phyloP scores from a whole-genome alignment of 371 early-diverging fungal genomes.

The Rhizopus sp. region DNA sequence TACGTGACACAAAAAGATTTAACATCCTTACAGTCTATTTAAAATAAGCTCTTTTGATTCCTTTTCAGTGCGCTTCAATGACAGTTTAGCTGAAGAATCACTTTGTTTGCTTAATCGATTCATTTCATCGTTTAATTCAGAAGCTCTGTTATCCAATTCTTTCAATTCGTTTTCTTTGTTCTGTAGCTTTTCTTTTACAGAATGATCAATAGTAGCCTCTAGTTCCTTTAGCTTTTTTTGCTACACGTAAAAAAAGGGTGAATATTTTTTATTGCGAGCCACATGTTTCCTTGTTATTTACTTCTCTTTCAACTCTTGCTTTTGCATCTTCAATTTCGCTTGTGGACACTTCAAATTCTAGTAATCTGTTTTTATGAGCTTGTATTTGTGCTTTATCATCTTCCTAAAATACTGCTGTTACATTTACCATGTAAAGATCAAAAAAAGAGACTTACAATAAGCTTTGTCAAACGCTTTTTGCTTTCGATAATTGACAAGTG shows the following conservation, averaged over 20 bases:
- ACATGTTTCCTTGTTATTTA: slow-evolving; percentile 1
- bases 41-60: slow-evolving; percentile 37
- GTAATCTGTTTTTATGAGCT: slow-evolving; percentile 1
- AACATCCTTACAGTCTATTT: slow-evolving; percentile 20
- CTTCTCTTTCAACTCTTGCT: slow-evolving; percentile 10
- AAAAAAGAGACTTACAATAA: slow-evolving; percentile 12
- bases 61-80: slow-evolving; percentile 49
- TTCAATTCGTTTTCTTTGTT: slow-evolving; percentile 29
- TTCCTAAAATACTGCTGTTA: slow-evolving; percentile 2
- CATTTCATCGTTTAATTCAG: slow-evolving; percentile 49
- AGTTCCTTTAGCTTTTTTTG: slow-evolving; percentile 8
- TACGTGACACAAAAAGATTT: background rate
- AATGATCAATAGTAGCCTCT: background rate
- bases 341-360: slow-evolving; percentile 2
- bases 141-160: slow-evolving; percentile 34
- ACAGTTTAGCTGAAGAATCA: slow-evolving; percentile 61
- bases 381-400: slow-evolving; percentile 12
- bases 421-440: background rate
- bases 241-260: background rate
- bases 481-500: slow-evolving; percentile 19
- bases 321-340: slow-evolving; percentile 8
- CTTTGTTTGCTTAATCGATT: slow-evolving; percentile 50
- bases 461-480: slow-evolving; percentile 13
- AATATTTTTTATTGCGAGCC: background rate
- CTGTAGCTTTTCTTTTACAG: slow-evolving; percentile 8